Evolutionary conservation across 345 rosid genomes (phyloP).

Genomic region (Nephelium lappaceum): DNA sequence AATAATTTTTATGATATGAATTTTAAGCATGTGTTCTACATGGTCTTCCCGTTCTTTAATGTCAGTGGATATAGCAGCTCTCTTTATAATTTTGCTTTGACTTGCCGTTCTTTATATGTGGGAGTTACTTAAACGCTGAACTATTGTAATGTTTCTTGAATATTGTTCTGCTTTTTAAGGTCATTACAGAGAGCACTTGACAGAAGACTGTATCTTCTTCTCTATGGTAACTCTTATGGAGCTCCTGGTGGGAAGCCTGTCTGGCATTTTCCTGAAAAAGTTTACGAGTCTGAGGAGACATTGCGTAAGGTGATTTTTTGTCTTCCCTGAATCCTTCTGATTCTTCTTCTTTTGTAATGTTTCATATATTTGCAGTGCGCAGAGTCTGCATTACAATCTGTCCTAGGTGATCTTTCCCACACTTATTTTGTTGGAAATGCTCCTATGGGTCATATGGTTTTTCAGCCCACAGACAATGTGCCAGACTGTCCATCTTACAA

Average conservation of each 20-base stretch:
- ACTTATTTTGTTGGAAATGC: slow-evolving; percentile 97
- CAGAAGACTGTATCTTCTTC: slow-evolving; percentile 80
- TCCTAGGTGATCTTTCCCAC: slow-evolving; percentile 76
- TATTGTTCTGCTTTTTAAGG: slow-evolving; percentile 26
- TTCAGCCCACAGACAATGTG: slow-evolving; percentile 43
- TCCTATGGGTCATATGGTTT: slow-evolving; percentile 89
- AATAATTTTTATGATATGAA: not conserved
- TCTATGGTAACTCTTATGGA: slow-evolving; percentile 60
- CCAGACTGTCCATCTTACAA: slow-evolving; percentile 52
- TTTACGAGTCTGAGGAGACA: slow-evolving; percentile 84
- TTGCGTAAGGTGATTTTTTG: slow-evolving; percentile 58
- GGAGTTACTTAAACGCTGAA: not conserved
- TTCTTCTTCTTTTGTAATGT: not conserved
- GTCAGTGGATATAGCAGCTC: not conserved
- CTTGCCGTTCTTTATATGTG: not conserved
- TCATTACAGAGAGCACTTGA: slow-evolving; percentile 89
- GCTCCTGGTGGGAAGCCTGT: slow-evolving; percentile 61
- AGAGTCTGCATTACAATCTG: slow-evolving; percentile 79
- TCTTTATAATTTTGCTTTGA: not conserved
- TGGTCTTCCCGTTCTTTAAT: not conserved
- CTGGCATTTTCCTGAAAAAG: slow-evolving; percentile 97
- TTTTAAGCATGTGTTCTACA: not conserved
- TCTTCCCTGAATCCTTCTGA: not conserved
- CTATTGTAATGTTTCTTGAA: not conserved
- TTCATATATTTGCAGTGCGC: slow-evolving; percentile 66